Percentiles rank a stretch among this genome's conserved stretches.
Evolutionary conservation across 1,284 basidiomycete species (phyloP).

Genomic region (Ganoderma meredithae): DNA sequence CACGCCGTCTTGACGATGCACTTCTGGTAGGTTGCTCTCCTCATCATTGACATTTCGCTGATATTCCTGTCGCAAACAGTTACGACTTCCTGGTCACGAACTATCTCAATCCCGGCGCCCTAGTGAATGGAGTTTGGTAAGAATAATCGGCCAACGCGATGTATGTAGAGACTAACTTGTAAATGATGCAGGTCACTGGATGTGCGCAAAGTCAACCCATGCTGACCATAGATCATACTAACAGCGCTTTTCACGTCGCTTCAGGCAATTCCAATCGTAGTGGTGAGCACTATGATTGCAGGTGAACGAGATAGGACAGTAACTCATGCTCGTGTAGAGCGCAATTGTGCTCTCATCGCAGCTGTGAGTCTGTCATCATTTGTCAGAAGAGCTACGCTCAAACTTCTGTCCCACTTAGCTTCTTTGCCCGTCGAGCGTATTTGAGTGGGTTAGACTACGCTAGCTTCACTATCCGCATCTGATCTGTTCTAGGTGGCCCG

Average conservation of each 20-base stretch:
- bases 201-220: not conserved
- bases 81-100: slow-evolving; percentile 9
- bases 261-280: not conserved
- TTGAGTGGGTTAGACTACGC: not conserved
- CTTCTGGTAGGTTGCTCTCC: not conserved
- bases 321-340: not conserved
- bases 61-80: not conserved
- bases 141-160: not conserved
- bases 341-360: slow-evolving; percentile 3
- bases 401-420: not conserved
- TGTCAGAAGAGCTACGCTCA: no score
- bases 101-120: not conserved
- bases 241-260: not conserved
- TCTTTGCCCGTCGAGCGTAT: slow-evolving; percentile 5
- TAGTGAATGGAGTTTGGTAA: not conserved
- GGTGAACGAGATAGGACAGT: not conserved
- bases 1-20: slow-evolving; percentile 9
- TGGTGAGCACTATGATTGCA: not conserved
- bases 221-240: not conserved
- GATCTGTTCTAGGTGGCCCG: not conserved
- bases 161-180: not conserved
- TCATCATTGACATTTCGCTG: no score
- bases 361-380: not conserved
- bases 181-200: not conserved
- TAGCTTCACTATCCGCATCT: not conserved